phyloP scores from a whole-genome alignment of 2,329 filamentous ascomycete species.

The Pseudocercospora vitis region DNA sequence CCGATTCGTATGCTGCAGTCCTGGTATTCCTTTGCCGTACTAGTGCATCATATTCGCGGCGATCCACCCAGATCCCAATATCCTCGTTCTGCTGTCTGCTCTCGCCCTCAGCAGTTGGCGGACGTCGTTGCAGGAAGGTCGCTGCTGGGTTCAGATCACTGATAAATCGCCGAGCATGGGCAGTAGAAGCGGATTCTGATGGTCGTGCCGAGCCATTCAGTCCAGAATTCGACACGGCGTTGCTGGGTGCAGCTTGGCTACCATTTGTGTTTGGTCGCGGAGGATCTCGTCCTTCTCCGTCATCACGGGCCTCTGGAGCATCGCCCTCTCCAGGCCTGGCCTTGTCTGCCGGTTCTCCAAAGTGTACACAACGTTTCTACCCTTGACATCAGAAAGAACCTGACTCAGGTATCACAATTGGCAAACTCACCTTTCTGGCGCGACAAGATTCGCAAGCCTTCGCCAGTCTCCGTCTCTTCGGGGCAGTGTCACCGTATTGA shows the following conservation, averaged over 20 bases:
- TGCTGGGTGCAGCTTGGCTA: not conserved
- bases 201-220: not conserved
- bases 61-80: conserved; percentile 41
- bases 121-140: conserved; percentile 45
- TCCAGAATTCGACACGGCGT: not conserved
- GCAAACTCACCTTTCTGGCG: conserved; percentile 32
- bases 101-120: conserved; percentile 20
- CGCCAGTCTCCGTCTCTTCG: conserved; percentile 36
- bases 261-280: not conserved
- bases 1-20: conserved; percentile 1
- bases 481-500: conserved; percentile 35
- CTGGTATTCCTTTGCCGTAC: conserved; percentile 28
- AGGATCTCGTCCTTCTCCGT: conserved; percentile 8
- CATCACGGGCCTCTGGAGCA: not conserved
- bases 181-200: not conserved
- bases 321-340: conserved; percentile 9
- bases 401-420: not conserved
- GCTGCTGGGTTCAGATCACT: conserved; percentile 49
- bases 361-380: conserved; percentile 39
- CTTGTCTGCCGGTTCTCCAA: conserved; percentile 20
- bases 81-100: conserved; percentile 29
- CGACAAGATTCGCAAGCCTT: conserved; percentile 38
- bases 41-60: conserved; percentile 34
- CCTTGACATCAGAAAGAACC: conserved; percentile 10
- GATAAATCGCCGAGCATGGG: conserved; percentile 19